Conservation (phyloP, 2,329 filamentous ascomycete genomes). For the Colletotrichum liaoningense region DNA sequence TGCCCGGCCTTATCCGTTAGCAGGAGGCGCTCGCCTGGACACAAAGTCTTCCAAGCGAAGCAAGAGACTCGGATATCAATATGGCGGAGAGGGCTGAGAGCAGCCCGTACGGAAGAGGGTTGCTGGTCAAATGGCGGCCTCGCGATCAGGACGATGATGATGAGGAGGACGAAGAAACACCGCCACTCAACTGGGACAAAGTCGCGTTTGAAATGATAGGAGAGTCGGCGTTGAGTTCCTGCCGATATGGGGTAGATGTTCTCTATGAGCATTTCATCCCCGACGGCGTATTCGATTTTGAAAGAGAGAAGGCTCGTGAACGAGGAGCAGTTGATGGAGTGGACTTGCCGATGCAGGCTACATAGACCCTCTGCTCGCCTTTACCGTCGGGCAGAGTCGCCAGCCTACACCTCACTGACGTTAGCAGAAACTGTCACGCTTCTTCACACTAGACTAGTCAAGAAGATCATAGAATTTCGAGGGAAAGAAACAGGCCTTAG, state of each 20-base stretch:
- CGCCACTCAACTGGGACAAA: neutral
- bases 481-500: neutral
- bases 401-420: neutral
- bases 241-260: neutral
- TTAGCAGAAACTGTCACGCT: neutral
- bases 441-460: neutral
- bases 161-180: neutral
- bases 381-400: neutral
- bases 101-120: neutral
- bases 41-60: neutral
- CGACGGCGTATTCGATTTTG: constrained; percentile 2
- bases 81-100: neutral
- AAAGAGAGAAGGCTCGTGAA: neutral
- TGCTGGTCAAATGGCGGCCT: neutral
- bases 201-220: neutral
- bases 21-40: neutral
- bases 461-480: neutral
- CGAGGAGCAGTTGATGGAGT: neutral
- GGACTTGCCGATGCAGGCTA: neutral
- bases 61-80: neutral
- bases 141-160: neutral
- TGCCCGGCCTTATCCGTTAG: neutral
- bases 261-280: neutral
- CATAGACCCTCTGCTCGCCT: neutral
- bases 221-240: neutral